Evolutionary conservation across 306 rosid genomes (phyloP).

Genomic region (Cyamopsis tetragonoloba): DNA sequence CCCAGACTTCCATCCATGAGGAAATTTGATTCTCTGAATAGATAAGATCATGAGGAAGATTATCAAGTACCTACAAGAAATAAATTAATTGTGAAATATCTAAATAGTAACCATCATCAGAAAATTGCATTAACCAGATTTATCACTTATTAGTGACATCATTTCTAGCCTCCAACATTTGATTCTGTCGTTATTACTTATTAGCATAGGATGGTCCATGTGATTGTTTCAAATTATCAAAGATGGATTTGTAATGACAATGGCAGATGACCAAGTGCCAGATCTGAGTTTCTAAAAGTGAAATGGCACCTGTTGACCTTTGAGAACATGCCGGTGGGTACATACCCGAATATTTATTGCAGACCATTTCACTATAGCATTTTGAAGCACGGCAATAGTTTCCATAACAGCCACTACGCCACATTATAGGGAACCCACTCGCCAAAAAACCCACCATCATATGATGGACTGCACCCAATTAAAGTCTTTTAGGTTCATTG

Average conservation of each 20-base stretch:
- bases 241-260: not conserved
- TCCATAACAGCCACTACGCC: not conserved
- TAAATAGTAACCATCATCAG: not conserved
- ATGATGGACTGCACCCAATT: not conserved
- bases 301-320: not conserved
- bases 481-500: not conserved
- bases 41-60: slow-evolving; percentile 95
- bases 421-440: not conserved
- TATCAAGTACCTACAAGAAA: slow-evolving; percentile 81
- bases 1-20: slow-evolving; percentile 97
- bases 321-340: not conserved
- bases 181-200: too few relatives aligned
- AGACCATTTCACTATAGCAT: not conserved
- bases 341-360: not conserved
- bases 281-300: not conserved
- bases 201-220: not conserved
- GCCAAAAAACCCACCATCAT: not conserved
- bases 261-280: slow-evolving; percentile 3
- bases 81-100: slow-evolving; percentile 14
- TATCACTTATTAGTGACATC: too few relatives aligned
- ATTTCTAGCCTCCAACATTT: slow-evolving; percentile 7
- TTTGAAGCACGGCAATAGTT: not conserved
- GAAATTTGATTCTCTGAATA: slow-evolving; percentile 78
- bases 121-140: not conserved
- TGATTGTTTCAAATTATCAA: not conserved